Evolutionary conservation across 202 grass and related monocot species (phyloP), one percentile per base, ranked within the genome.

Genomic region (Zoysia matrella): DNA sequence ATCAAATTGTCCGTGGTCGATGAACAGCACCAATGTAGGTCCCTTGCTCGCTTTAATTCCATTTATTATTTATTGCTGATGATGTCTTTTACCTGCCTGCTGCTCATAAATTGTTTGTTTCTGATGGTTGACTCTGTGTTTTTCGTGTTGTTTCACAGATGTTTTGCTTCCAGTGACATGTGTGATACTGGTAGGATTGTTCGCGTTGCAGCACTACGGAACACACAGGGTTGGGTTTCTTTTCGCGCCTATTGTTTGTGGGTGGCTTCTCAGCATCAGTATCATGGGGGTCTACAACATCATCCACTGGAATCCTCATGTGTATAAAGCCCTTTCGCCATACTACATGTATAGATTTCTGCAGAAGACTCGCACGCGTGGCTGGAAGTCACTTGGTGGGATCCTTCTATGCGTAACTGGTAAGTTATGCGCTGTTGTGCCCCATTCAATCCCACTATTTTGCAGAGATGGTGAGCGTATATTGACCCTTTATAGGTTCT

Each of bases 371-470:
- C 67, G 67, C 12, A 58, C 50, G 56, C 90, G 92, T 42, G 95
- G 95, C 8, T 98, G 95, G 95, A 93, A 88, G 90, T 93, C 92
- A 9, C 87, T 98, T 9, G 95, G 95, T 42, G 95, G 95, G 47
- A 91, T 98, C 66, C 90, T 98, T 79, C 86, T 98, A 44, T 98
- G 95, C 12, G 87, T 98, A 86, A 95, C 92, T 15, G 95, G 95
- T 98, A 76, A 75, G 63, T 56, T 42, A 56, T 67, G 48, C 6
- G 3, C 8, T 46, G 42, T 15, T 51, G 8, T 13, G 54, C 22
- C 12, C 40, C 11, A 30, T 75, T 76, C 16, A 0, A 63, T 2
- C 67, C 44, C 3, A 2, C 52, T 56, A 50, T 47, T 87, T 85
- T 53, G 22, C 41, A 65, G 66, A 22, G 47, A 79, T 62, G 36